Conservation (phyloP, 129 eudicot genomes). For the Solidago caesia region DNA sequence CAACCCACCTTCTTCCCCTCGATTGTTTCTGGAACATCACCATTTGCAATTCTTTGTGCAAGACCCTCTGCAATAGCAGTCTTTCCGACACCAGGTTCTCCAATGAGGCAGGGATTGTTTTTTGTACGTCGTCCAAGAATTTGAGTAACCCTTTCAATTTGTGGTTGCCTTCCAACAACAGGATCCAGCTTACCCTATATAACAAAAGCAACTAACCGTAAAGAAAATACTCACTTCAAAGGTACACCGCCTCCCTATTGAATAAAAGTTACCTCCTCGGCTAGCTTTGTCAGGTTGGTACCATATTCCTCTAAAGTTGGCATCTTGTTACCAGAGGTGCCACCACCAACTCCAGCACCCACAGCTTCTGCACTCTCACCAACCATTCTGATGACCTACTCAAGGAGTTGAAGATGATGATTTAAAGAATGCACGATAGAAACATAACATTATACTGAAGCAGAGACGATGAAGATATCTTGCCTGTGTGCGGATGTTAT, state of each 20-base stretch:
- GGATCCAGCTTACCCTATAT: conserved; percentile 81
- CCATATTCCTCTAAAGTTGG: conserved; percentile 93
- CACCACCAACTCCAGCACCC: conserved; percentile 89
- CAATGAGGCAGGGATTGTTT: conserved; percentile 84
- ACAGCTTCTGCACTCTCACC: conserved; percentile 94
- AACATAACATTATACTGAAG: neutral
- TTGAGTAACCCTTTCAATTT: conserved; percentile 91
- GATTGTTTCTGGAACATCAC: conserved; percentile 94
- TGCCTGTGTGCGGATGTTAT: conserved; percentile 87
- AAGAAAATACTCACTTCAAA: neutral
- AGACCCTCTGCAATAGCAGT: conserved; percentile 97
- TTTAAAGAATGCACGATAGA: neutral
- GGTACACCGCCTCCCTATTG: too few relatives aligned
- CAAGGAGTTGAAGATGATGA: neutral
- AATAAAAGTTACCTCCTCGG: conserved; percentile 62
- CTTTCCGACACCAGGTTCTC: conserved; percentile 96
- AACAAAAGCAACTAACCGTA: conserved; percentile 5
- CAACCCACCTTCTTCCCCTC: conserved; percentile 81
- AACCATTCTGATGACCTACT: conserved; percentile 80
- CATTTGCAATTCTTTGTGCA: conserved; percentile 83
- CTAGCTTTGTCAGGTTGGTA: conserved; percentile 83
- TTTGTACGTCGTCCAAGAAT: conserved; percentile 83
- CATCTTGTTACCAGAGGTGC: conserved; percentile 70
- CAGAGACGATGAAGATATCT: conserved; percentile 13
- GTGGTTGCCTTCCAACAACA: conserved; percentile 80